Evolutionary conservation across 176 grass and related monocot genomes (phyloP), one percentile per base, ranked within the genome.

Genomic region (Ampelocalamus luodianensis): DNA sequence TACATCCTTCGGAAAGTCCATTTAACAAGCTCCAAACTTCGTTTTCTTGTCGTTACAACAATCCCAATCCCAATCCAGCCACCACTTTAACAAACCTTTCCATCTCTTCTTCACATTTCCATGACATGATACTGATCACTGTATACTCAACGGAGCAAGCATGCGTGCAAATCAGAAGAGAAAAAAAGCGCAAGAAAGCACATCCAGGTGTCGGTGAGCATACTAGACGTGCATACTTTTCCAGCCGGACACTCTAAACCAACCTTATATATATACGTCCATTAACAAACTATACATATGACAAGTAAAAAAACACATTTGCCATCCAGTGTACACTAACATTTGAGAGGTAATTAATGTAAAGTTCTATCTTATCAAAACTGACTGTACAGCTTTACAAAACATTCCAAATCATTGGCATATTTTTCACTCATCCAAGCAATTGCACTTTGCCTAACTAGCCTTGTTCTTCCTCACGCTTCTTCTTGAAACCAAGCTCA

Each of bases 281-380:
- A 17, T 49, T 62, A 27, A 27, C 23, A 62, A 61, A 61, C n/a
- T 61, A 61, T 61, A 20, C 15, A n/a, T 5, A 61, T 10, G n/a
- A 61, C 58, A 61, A 24, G 56, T 8, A 23, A 71, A 15, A n/a
- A 46, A 26, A 48, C 43, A 46, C 5, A 48, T 72, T 16, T 51
- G 44, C 3, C 26, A 10, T 51, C 13, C 24, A 62, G 59, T 65
- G 29, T 16, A 66, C 29, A 66, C 32, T 44, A 37, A n/a, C 23
- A 44, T 43, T 17, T 13, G 73, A 56, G 51, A 58, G 29, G 32
- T 75, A 12, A 37, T 37, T 75, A 12, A 37, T 37, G 72, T 37
- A 55, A 75, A 55, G 68, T 39, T 50, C 54, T 17, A 44, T 49
- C 45, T 54, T 42, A 54, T 44, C 45, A n/a, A 74, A 27, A 79